Conservation (phyloP, 2,329 filamentous ascomycete species). For the Stemphylium vesicarium region DNA sequence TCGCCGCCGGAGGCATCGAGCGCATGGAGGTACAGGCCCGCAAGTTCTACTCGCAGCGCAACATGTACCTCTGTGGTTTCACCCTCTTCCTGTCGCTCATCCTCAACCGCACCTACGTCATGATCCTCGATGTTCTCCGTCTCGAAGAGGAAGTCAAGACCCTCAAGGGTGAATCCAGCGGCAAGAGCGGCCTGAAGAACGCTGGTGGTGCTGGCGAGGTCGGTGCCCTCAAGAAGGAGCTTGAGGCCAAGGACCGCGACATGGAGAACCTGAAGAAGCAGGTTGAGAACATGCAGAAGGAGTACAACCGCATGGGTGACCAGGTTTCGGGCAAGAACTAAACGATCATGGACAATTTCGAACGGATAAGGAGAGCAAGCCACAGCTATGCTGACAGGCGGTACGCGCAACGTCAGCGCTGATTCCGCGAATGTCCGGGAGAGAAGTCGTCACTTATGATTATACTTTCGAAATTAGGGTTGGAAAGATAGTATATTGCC, state of each 20-base stretch:
- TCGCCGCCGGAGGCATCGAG: slow-evolving; percentile 78
- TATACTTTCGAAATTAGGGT: slow-evolving; percentile 2
- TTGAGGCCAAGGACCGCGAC: slow-evolving; percentile 78
- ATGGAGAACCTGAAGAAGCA: slow-evolving; percentile 93
- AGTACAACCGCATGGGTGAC: slow-evolving; percentile 87
- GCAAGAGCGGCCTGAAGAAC: slow-evolving; percentile 67
- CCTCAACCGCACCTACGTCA: slow-evolving; percentile 97
- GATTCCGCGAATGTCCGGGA: slow-evolving; percentile 13
- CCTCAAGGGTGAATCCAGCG: slow-evolving; percentile 71
- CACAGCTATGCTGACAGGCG: slow-evolving; percentile 19
- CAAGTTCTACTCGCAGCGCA: slow-evolving; percentile 99
- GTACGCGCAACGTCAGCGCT: slow-evolving; percentile 10
- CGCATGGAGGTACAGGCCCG: slow-evolving; percentile 98
- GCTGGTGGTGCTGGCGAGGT: slow-evolving; percentile 80
- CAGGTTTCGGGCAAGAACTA: slow-evolving; percentile 71
- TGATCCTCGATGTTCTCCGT: slow-evolving; percentile 90
- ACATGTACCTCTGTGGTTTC: slow-evolving; percentile 99
- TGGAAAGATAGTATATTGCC: neutral
- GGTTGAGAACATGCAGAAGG: slow-evolving; percentile 77
- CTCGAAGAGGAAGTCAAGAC: slow-evolving; percentile 91
- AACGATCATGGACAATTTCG: slow-evolving; percentile 30
- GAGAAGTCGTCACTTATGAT: slow-evolving; percentile 3
- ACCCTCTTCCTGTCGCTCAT: slow-evolving; percentile 98
- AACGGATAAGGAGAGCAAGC: slow-evolving; percentile 15
- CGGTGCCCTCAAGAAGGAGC: slow-evolving; percentile 67